Conservation (phyloP, 2,329 filamentous ascomycete species). For the Pseudogymnoascus sp. region DNA sequence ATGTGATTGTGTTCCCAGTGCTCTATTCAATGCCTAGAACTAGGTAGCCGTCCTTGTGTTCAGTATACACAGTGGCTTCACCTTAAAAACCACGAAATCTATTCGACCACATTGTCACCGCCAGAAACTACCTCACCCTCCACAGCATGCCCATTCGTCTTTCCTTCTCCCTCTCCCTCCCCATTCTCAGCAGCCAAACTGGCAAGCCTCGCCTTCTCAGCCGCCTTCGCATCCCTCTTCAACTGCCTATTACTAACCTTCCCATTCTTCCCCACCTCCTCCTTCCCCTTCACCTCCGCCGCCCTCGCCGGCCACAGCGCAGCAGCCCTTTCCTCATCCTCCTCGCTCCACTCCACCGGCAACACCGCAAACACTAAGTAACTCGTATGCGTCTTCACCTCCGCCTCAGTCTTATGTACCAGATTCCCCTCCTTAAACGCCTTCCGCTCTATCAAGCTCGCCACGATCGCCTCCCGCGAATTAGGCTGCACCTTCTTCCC, state of each 20-base stretch:
- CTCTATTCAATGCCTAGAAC: neutral
- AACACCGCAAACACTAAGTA: constrained; percentile 90
- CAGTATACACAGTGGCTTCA: neutral
- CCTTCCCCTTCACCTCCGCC: constrained; percentile 33
- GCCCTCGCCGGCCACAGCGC: constrained; percentile 47
- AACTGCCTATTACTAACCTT: constrained; percentile 5
- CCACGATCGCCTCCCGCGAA: constrained; percentile 25
- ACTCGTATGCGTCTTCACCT: constrained; percentile 94
- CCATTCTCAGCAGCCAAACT: neutral
- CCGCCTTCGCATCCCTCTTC: constrained; percentile 3
- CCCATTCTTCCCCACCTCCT: constrained; percentile 37
- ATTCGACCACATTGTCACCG: neutral
- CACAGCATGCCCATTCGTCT: neutral
- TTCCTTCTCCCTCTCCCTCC: neutral
- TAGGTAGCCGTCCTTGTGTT: neutral
- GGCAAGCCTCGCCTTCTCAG: neutral
- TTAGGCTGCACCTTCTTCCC: constrained; percentile 21
- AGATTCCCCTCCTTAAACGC: constrained; percentile 68
- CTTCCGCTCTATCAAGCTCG: constrained; percentile 36
- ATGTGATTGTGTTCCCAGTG: neutral
- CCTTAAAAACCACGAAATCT: neutral
- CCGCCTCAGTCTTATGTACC: constrained; percentile 71
- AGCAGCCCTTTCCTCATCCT: constrained; percentile 64
- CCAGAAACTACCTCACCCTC: neutral
- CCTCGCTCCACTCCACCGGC: constrained; percentile 75